Evolutionary conservation across 2,329 filamentous ascomycete genomes (phyloP).

Genomic region (Ophiostoma fasciatum): DNA sequence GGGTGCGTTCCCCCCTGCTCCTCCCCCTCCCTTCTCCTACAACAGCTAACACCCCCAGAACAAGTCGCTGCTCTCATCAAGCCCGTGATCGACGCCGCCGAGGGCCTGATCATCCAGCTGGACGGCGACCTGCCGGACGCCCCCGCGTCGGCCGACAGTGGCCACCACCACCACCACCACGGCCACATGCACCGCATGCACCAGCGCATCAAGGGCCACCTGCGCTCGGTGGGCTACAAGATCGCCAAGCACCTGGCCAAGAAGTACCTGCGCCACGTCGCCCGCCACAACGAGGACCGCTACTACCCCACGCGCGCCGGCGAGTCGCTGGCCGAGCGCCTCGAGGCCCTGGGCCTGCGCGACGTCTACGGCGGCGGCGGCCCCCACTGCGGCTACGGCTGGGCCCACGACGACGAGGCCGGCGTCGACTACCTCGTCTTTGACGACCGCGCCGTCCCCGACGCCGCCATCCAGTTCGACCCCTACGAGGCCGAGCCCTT

Average conservation of each 20-base stretch:
- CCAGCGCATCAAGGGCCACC: neutral
- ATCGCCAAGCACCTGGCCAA: neutral
- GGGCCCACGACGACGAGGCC: neutral
- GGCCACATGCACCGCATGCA: neutral
- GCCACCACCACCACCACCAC: neutral
- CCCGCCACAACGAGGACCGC: neutral
- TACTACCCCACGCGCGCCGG: too few relatives aligned
- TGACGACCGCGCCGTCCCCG: too few relatives aligned
- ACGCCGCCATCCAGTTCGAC: too few relatives aligned
- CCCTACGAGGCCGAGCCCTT: too few relatives aligned
- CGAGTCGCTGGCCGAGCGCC: neutral
- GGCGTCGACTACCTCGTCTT: too few relatives aligned
- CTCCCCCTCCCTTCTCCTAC: neutral
- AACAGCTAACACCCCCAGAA: too few relatives aligned
- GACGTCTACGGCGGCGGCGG: too few relatives aligned
- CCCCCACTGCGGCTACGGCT: too few relatives aligned
- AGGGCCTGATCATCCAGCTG: slow-evolving; percentile 4
- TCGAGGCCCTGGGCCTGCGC: neutral
- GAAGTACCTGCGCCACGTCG: neutral
- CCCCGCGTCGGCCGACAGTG: too few relatives aligned
- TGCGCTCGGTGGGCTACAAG: neutral
- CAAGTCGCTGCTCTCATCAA: neutral
- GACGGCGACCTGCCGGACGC: neutral
- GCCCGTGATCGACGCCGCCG: slow-evolving; percentile 1
- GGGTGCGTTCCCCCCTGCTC: neutral